Evolutionary conservation across 179 eudicot genomes (phyloP).

Genomic region (Carnegiea gigantea): DNA sequence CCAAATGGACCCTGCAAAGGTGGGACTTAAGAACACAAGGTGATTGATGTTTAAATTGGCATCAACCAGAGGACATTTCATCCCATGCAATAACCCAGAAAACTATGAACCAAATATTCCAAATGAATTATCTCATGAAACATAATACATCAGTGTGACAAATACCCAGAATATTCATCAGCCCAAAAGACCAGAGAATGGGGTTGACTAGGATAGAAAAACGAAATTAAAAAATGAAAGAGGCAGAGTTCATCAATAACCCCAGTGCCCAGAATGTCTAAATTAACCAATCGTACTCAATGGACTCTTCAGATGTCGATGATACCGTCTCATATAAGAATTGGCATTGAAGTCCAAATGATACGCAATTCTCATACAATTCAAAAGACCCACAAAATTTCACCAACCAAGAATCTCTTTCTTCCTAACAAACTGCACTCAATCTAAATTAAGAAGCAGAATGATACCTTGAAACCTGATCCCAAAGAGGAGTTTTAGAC

Average conservation of each 20-base stretch:
- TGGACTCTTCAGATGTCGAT: background rate
- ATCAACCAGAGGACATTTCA: background rate
- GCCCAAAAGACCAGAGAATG: background rate
- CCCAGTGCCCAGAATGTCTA: background rate
- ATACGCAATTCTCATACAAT: no score
- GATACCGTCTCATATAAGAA: no score
- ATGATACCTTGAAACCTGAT: slow-evolving; percentile 74
- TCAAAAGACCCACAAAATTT: background rate
- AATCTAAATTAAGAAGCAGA: background rate
- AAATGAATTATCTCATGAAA: background rate
- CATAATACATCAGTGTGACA: background rate
- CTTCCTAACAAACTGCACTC: background rate
- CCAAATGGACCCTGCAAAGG: background rate
- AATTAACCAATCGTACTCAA: background rate
- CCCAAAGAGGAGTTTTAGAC: slow-evolving; percentile 82
- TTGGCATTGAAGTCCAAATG: no score
- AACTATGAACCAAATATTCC: background rate
- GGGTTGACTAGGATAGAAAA: background rate
- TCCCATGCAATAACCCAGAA: background rate
- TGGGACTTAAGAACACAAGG: background rate
- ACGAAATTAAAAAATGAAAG: background rate
- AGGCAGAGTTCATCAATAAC: background rate
- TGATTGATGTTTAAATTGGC: background rate
- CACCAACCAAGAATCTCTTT: background rate
- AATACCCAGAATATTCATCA: background rate